A percentile compares a stretch with the other conserved stretches of the same genome.
These are phyloP conservation scores for Puccinia hordei DNA, from an alignment of 1,284 basidiomycete genomes.

Conservation along the genomic window DNA sequence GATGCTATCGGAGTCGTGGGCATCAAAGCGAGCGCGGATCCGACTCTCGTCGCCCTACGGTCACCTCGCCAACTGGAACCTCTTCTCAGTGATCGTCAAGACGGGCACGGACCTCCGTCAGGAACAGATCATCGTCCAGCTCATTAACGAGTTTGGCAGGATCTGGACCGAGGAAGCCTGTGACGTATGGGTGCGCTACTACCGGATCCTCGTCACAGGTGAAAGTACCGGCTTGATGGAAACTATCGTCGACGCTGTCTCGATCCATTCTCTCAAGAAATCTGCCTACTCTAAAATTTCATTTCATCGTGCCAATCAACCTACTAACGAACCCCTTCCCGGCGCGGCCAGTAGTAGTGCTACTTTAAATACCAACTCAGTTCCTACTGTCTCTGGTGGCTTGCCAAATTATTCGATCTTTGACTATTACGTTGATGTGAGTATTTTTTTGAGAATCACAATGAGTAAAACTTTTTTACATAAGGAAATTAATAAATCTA, in stretches of 20 bases:
- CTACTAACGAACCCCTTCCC: slow-evolving; percentile 67
- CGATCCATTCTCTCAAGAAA: slow-evolving; percentile 99
- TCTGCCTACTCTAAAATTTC: slow-evolving; percentile 88
- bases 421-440: slow-evolving; percentile 82
- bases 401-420: slow-evolving; percentile 67
- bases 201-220: slow-evolving; percentile 89
- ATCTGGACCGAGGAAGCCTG: slow-evolving; percentile 95
- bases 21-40: slow-evolving; percentile 91
- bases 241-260: slow-evolving; percentile 87
- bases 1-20: slow-evolving; percentile 94
- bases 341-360: slow-evolving; percentile 63
- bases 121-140: slow-evolving; percentile 93
- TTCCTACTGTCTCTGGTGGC: neutral
- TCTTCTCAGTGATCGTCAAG: slow-evolving; percentile 94
- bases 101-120: slow-evolving; percentile 95
- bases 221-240: slow-evolving; percentile 89
- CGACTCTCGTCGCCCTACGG: slow-evolving; percentile 91
- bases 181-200: slow-evolving; percentile 85
- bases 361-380: neutral
- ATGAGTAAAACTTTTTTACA: neutral
- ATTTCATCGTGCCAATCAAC: slow-evolving; percentile 57
- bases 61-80: slow-evolving; percentile 74
- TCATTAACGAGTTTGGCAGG: slow-evolving; percentile 86
- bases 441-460: slow-evolving; percentile 56
- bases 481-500: neutral